Evolutionary conservation across 148 eudicot species (phyloP).

Genomic region (Dysphania ambrosioides): DNA sequence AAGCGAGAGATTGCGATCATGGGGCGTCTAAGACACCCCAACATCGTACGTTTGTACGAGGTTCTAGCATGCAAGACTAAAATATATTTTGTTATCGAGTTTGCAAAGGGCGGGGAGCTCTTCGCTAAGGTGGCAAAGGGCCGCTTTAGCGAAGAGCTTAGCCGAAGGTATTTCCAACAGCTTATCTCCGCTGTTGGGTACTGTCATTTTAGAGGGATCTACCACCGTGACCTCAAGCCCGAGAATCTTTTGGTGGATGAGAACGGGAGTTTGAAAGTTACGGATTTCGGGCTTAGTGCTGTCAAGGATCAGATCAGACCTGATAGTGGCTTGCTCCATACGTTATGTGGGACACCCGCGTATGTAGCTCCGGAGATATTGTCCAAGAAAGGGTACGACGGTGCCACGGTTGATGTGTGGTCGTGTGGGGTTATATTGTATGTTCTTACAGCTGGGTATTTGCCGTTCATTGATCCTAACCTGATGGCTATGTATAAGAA

Average conservation of each 20-base stretch:
- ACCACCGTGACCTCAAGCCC: constrained; percentile 72
- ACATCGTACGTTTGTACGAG: constrained; percentile 58
- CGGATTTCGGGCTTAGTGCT: constrained; percentile 79
- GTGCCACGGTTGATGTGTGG: constrained; percentile 71
- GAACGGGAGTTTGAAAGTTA: constrained; percentile 51
- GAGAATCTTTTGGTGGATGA: constrained; percentile 71
- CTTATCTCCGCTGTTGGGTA: constrained; percentile 62
- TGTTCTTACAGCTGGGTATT: constrained; percentile 61
- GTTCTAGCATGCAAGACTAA: constrained; percentile 61
- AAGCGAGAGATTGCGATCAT: constrained; percentile 66
- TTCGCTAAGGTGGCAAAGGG: constrained; percentile 65
- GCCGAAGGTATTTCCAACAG: constrained; percentile 59
- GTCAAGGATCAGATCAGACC: constrained; percentile 36
- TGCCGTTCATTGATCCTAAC: constrained; percentile 74
- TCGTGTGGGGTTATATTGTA: constrained; percentile 71
- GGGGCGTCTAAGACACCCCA: constrained; percentile 51
- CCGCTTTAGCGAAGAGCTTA: constrained; percentile 57
- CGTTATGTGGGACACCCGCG: constrained; percentile 88
- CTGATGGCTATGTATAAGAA: constrained; percentile 68
- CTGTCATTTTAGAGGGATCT: constrained; percentile 71
- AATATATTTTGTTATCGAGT: constrained; percentile 66
- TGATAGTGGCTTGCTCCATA: constrained; percentile 61
- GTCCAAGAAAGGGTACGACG: constrained; percentile 65
- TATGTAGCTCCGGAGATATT: constrained; percentile 84
- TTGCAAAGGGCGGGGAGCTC: constrained; percentile 70